These are phyloP conservation scores for Knoxia roxburghii DNA, from an alignment of 257 asterid genomes.

Conservation along the genomic window DNA sequence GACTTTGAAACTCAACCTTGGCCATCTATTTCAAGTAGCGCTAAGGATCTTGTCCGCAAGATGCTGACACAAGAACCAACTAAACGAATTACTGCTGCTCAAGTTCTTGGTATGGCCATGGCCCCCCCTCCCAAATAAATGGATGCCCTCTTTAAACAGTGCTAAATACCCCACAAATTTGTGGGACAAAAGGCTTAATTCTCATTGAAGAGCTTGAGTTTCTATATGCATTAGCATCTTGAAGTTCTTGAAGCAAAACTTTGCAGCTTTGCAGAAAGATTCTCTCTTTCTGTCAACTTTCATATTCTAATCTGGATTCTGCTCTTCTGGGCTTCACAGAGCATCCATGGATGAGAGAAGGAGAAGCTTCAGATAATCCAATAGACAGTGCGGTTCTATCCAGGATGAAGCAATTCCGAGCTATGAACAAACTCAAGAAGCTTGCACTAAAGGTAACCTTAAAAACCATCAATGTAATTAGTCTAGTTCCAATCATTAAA, in stretches of 20 bases:
- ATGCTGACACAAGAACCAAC: constrained; percentile 65
- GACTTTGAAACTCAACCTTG: constrained; percentile 71
- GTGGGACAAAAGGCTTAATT: too few relatives aligned
- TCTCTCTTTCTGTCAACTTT: neutral
- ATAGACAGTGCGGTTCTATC: constrained; percentile 80
- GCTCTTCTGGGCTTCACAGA: constrained; percentile 31
- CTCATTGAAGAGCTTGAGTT: too few relatives aligned
- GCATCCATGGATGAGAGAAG: constrained; percentile 88
- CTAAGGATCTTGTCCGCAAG: constrained; percentile 68
- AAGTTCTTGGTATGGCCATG: constrained; percentile 85
- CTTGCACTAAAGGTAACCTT: constrained; percentile 75
- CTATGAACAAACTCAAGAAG: constrained; percentile 89
- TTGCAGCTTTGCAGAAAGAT: neutral
- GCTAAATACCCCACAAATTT: too few relatives aligned
- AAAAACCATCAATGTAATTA: neutral
- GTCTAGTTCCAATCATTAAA: too few relatives aligned
- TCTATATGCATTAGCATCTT: neutral
- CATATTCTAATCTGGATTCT: neutral
- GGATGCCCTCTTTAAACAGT: too few relatives aligned
- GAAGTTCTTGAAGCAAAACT: neutral
- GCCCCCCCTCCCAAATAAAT: too few relatives aligned
- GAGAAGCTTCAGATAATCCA: constrained; percentile 80
- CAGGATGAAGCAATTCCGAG: constrained; percentile 92
- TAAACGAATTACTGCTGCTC: constrained; percentile 63
- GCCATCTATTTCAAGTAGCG: constrained; percentile 65